Base-by-base conservation (phyloP, 768 basidiomycete genomes). In the Hydnomerulius pinastri region DNA sequence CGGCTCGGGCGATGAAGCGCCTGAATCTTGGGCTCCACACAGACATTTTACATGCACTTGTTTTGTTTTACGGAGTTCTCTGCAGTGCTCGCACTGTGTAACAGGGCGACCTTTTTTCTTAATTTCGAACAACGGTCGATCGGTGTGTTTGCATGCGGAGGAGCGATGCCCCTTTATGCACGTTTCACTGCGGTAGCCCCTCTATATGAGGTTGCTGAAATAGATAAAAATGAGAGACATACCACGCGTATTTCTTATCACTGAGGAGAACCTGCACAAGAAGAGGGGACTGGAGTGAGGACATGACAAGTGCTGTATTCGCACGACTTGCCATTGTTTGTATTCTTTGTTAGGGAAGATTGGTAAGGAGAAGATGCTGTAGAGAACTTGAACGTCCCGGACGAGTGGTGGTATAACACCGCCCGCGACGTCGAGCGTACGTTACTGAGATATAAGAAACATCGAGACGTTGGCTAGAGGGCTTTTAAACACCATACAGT, bases 101-200 rank as follows among this genome's bases (percentile, higher is more conserved):
- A 79, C 72, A 3, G 76, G 80, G 48, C 77, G 75, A 54, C 75
- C 85, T 68, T 77, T 85, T 75, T 77, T 87, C 80, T 74, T 81
- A 57, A 85, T 89, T 78, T 81, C 91, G 66, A 86, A 93, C 44
- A 96, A 77, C 30, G 92, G 87, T 35, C 93, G 81, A 67, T 93
- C 90, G 46, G 83, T 87, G 66, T 96, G 93, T 63, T 83, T 86
- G 73, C 93, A 96, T 25, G 84, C 80, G 13, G 90, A 91, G 13
- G 92, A 94, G 42, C 93, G 83, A 71, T 96, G 92, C 15, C 92
- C 93, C 72, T 93, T 93, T 71, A 94, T 94, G 74, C 93, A 96
- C 58, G 90, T 88, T 75, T 90, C 90, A 69, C 92, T 92, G 59
- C 20, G 51, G 43, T 38, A 6, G 40, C n/a, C 18, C 30, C n/a